Base-by-base conservation (phyloP, 805 yeast species). In the Pichia californica region DNA sequence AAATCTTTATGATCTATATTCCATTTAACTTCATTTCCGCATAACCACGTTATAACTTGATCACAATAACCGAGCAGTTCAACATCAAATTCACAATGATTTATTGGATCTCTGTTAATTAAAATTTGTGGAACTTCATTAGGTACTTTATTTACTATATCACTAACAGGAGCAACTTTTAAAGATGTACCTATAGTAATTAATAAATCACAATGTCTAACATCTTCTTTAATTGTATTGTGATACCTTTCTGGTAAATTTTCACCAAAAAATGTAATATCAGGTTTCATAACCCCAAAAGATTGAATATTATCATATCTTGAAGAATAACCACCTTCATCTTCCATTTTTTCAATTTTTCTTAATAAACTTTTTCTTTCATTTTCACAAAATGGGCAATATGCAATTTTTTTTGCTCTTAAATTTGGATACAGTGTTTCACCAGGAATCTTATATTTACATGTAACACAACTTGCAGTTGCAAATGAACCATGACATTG, bases 401-500 rank as follows among this genome's bases (percentile, higher is more conserved):
- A 62, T 2, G 95, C 88, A 25, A 88, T 65, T 44, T 76, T 76
- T 39, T 75, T 69, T 2, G 64, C 64, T 50, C 81, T 67, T 32
- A 88, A 79, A 42, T 74, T 76, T 13, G 72, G 71, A 55, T 70
- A 85, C 3, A 88, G 69, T 21, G 70, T 70, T 40, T 73, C 76
- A 15, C 96, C 96, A 2, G 76, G 74, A 7, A 80, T 76, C 56
- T 72, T 67, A 58, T 74, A 74, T 39, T 76, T 72, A 59, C 97
- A 88, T 3, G 89, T 79, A 29, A 80, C 70, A 58, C 97, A 88
- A 3, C 88, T 77, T 8, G 96, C 96, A 0, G 77, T 74, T 0
- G 94, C 95, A 63, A 88, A 88, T 2, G 95, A 85, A 1, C 96
- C 96, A 63, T 88, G 96, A 58, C 96, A 88, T 62, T 88, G 96